Base-by-base conservation (phyloP, 805 yeast species). In the Priceomyces carsonii region DNA sequence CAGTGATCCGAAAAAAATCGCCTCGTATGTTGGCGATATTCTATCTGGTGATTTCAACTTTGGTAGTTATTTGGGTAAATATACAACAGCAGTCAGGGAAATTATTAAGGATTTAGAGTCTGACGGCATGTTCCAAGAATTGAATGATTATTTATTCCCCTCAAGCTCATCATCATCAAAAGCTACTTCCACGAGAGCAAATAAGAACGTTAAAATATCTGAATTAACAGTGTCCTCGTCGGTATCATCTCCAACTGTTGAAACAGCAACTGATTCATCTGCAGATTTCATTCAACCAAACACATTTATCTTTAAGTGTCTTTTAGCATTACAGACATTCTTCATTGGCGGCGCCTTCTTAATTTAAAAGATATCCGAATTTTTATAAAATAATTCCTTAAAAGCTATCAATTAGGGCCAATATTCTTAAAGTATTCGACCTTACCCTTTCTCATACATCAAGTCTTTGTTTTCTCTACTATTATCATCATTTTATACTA, bases 81-180 rank as follows among this genome's bases (percentile, higher is more conserved):
- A 66, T 41, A 34, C 51, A 10, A 44, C 48, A 7, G 71, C 69
- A 4, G 33, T 66, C 15, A 43, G 45, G 29, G 52, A 42, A n/a
- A 58, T 66, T 12, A 31, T 65, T 26, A 26, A 33, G 5, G 69
- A 57, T 28, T 57, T 66, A 22, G 68, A 68, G 39, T 32, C 47
- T 19, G 51, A 50, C 26, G 73, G 73, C 5, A 50, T 63, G 7
- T 68, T 68, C 38, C 56, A 46, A 12, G 59, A 63, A 36, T 61
- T 68, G 53, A 68, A 68, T 46, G 36, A 53, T 29, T 57, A 51
- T 28, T 42, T 68, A 3, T 63, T 62, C 49, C 59, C 61, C 7
- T 40, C 53, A 3, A 23, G 44, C 16, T 31, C 49, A 7, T 27
- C 48, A 8, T 19, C 35, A 32, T 14, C 42, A 12, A 19, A 38